phyloP scores from a whole-genome alignment of 2,329 filamentous ascomycete species.

The Colletotrichum tanaceti region DNA sequence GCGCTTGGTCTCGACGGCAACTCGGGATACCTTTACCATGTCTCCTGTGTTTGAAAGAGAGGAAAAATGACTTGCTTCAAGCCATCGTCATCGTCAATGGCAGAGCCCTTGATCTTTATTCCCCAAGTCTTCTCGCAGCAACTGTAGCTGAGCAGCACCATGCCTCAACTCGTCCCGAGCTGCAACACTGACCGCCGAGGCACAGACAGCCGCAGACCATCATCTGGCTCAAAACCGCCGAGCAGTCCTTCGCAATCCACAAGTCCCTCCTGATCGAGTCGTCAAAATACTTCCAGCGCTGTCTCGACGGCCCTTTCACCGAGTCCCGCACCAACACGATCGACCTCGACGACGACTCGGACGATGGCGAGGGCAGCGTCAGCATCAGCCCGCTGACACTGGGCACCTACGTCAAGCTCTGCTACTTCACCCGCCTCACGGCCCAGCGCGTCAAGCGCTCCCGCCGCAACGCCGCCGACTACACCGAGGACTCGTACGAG shows the following conservation, averaged over 20 bases:
- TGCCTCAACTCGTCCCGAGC: neutral
- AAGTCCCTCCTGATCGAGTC: slow-evolving; percentile 35
- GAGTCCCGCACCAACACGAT: slow-evolving; percentile 33
- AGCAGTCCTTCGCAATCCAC: slow-evolving; percentile 35
- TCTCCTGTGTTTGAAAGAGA: too few species aligned
- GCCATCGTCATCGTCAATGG: too few species aligned
- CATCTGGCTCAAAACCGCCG: slow-evolving; percentile 32
- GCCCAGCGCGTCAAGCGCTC: slow-evolving; percentile 35
- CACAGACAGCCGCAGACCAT: slow-evolving; percentile 36
- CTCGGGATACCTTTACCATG: too few species aligned
- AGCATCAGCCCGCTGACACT: slow-evolving; percentile 22
- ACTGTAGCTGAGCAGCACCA: neutral
- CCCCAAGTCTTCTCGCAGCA: neutral
- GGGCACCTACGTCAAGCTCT: slow-evolving; percentile 36
- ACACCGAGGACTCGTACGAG: slow-evolving; percentile 31
- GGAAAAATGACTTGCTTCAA: too few species aligned
- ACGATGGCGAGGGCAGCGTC: neutral
- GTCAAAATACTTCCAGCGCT: slow-evolving; percentile 38
- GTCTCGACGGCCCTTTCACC: slow-evolving; percentile 29
- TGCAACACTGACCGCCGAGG: slow-evolving; percentile 4
- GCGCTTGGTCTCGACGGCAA: too few species aligned
- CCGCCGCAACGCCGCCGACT: slow-evolving; percentile 21
- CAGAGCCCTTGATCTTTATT: neutral
- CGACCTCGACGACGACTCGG: slow-evolving; percentile 29
- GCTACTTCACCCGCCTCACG: slow-evolving; percentile 36